These are phyloP conservation scores for Lotus japonicus DNA, from an alignment of 306 rosid species.

Conservation along the genomic window DNA sequence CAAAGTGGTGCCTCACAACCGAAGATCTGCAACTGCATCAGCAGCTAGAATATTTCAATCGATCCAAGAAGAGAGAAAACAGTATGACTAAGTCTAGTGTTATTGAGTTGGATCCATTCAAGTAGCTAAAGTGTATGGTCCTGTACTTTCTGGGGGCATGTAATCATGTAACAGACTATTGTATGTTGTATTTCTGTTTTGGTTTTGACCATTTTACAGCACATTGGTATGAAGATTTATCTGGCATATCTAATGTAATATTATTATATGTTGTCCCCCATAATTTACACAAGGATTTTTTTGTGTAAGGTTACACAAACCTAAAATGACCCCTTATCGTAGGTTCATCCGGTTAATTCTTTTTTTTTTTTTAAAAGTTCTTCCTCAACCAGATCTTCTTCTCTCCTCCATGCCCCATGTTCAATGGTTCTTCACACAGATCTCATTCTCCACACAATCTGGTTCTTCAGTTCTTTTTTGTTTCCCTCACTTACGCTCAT, in stretches of 20 bases:
- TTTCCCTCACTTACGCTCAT: no score
- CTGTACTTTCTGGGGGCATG: neutral
- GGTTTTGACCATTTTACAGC: constrained; percentile 25
- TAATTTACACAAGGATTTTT: no score
- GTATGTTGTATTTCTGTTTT: neutral
- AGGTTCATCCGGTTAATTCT: no score
- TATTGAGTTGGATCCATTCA: neutral
- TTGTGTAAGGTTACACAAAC: no score
- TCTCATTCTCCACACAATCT: no score
- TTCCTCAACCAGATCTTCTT: no score
- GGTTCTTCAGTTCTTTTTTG: no score
- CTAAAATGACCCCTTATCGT: no score
- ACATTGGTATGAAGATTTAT: constrained; percentile 30
- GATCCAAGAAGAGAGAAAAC: constrained; percentile 87
- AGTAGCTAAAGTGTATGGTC: neutral
- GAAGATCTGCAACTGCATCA: constrained; percentile 75
- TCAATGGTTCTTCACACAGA: no score
- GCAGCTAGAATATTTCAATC: constrained; percentile 92
- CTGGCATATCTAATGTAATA: constrained; percentile 27
- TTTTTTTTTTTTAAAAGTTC: no score
- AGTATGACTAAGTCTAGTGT: constrained; percentile 30
- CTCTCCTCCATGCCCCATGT: no score
- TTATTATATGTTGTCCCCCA: neutral
- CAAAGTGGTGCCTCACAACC: constrained; percentile 89
- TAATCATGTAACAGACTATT: constrained; percentile 11